Percentiles rank a stretch among this genome's conserved stretches.
These are phyloP conservation scores for Sporothrix variecibatus DNA, from an alignment of 2,329 filamentous ascomycete genomes.

Conservation along the genomic window DNA sequence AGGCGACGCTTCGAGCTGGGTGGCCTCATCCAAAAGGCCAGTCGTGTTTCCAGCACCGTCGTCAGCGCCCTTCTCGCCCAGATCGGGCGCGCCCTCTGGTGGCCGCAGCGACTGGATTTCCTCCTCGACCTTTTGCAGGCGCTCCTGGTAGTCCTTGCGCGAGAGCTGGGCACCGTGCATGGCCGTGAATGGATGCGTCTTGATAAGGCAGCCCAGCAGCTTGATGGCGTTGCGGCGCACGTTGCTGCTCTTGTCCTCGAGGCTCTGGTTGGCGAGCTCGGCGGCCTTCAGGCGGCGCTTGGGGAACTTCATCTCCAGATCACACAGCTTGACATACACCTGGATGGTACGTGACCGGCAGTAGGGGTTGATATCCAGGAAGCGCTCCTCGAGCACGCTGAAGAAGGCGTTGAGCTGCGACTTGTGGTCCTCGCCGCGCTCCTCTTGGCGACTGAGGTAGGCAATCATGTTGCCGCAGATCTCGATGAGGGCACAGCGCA, in stretches of 20 bases:
- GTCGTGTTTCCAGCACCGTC: constrained; percentile 56
- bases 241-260: constrained; percentile 98
- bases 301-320: constrained; percentile 93
- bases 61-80: constrained; percentile 62
- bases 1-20: constrained; percentile 72
- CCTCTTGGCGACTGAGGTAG: constrained; percentile 87
- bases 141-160: constrained; percentile 79
- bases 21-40: constrained; percentile 83
- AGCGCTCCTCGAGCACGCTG: constrained; percentile 92
- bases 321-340: constrained; percentile 87
- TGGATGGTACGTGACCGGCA: constrained; percentile 90
- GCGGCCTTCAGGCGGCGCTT: constrained; percentile 86
- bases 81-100: constrained; percentile 69
- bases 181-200: constrained; percentile 90
- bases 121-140: constrained; percentile 78
- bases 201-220: constrained; percentile 81
- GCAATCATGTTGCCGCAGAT: constrained; percentile 94
- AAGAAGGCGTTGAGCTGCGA: constrained; percentile 96
- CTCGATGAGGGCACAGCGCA: constrained; percentile 91
- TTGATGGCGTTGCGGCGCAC: constrained; percentile 95
- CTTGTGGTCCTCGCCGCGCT: constrained; percentile 89
- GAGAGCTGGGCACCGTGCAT: constrained; percentile 87
- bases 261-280: constrained; percentile 81
- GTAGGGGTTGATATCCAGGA: constrained; percentile 95
- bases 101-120: constrained; percentile 82